These are phyloP conservation scores for Tuber indicum DNA, from an alignment of 495 filamentous ascomycete species.

Conservation along the genomic window DNA sequence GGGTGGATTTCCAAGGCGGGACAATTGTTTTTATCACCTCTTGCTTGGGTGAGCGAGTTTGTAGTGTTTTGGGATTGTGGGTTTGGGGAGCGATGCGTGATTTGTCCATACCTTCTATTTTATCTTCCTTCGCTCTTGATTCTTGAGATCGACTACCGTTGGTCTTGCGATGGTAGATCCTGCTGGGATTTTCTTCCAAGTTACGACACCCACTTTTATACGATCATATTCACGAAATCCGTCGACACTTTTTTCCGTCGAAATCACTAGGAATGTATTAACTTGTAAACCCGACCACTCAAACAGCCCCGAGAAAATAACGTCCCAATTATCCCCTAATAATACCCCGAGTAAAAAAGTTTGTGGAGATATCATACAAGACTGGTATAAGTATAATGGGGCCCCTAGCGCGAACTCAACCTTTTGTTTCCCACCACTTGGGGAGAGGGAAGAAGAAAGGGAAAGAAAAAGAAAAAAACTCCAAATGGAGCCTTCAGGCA, in stretches of 20 bases:
- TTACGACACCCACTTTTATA: neutral
- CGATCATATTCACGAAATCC: neutral
- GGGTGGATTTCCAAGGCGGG: too few relatives aligned
- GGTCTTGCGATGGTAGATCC: neutral
- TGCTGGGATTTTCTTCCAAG: neutral
- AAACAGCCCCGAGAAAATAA: neutral
- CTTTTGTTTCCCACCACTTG: neutral
- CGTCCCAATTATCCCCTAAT: neutral
- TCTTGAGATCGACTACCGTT: neutral
- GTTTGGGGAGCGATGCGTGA: neutral
- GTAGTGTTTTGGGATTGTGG: neutral
- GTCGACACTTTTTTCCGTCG: neutral
- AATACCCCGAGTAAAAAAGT: neutral
- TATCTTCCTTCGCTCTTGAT: neutral
- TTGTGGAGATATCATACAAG: neutral
- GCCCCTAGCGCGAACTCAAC: neutral
- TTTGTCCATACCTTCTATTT: neutral
- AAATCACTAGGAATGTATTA: neutral
- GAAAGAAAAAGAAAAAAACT: constrained; percentile 6
- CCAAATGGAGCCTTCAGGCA: constrained; percentile 3
- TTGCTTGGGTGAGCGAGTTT: neutral
- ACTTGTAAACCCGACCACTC: neutral
- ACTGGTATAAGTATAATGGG: neutral
- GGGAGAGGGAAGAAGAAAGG: neutral
- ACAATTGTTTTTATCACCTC: neutral